Evolutionary conservation across 2,329 filamentous ascomycete genomes (phyloP), one percentile per base, ranked within the genome.

Genomic region (Canariomyces notabilis): DNA sequence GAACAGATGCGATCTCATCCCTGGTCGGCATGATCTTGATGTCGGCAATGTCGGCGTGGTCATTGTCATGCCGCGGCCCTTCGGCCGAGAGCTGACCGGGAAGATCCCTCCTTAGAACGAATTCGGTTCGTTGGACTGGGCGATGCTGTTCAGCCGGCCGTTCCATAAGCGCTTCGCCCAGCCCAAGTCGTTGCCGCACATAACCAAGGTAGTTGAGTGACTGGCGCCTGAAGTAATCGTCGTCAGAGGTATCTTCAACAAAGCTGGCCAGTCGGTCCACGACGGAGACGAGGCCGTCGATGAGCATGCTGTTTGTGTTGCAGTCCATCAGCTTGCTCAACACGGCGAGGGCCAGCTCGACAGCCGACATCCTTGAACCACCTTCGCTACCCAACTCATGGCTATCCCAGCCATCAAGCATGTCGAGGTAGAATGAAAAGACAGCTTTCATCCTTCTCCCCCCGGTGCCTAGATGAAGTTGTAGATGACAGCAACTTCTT

Each of bases 1-100:
- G 56, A 1, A 55, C 20, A 20, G 37, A 58, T 61, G 12, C 56
- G 33, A 75, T 68, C 43, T 75, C 73, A 11, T 62, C 54, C 2
- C 52, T 49, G 0, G 72, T 75, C 0, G 73, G 72, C 45, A 75
- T 54, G 42, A 75, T 71, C 37, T 57, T 55, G 42, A 76, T 73
- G 2, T 68, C 53, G 15, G 52, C 44, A 46, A 75, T 72, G 46
- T 69, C 61, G 1, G 54, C 57, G 35, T 67, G 58, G 56, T 75
- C 72, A 46, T 75, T 76, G 58, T 74, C 65, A 44, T 75, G 71
- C 5, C 26, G 26, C 14, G 26, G 26, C 7, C 26, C 26, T 29
- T 29, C 9, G 26, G 26, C 26, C 9, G 26, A 29, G 8, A 29
- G 26, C 8, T 29, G 26, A 8, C 26, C 26, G 26, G 26, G 26